Evolutionary conservation across 2,329 filamentous ascomycete genomes (phyloP).

Genomic region (Aspergillus jensenii): DNA sequence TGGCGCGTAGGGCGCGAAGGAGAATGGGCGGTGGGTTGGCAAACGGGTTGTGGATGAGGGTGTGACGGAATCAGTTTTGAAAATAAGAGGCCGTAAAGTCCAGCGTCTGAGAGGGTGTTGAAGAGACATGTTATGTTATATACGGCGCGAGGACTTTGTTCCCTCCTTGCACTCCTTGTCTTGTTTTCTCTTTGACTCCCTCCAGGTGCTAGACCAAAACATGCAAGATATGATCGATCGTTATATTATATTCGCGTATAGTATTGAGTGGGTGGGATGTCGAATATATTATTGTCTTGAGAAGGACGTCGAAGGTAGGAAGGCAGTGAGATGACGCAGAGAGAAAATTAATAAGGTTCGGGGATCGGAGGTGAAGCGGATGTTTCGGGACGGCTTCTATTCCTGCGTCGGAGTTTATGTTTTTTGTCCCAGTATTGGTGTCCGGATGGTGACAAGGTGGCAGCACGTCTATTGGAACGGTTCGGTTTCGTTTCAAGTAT

Average conservation of each 20-base stretch:
- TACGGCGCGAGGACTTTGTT: not conserved
- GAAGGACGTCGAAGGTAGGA: not conserved
- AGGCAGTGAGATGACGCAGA: constrained; percentile 12
- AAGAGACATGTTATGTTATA: constrained; percentile 11
- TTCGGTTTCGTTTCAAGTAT: not conserved
- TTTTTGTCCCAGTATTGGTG: not conserved
- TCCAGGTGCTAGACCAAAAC: too few species aligned
- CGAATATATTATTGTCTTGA: not conserved
- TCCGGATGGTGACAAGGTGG: not conserved
- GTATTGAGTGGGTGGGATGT: not conserved
- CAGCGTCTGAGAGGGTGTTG: constrained; percentile 20
- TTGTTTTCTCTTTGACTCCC: too few species aligned
- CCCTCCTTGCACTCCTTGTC: not conserved
- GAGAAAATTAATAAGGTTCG: constrained; percentile 3
- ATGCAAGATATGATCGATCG: not conserved
- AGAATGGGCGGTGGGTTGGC: constrained; percentile 7
- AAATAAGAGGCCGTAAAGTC: constrained; percentile 15
- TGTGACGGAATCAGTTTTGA: not conserved
- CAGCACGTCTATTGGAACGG: not conserved
- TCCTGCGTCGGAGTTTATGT: constrained; percentile 6
- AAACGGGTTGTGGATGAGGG: not conserved
- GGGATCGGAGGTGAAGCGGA: constrained; percentile 8
- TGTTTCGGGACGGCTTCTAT: not conserved
- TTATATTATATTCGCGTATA: not conserved
- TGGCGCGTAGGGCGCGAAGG: not conserved